Base-by-base conservation (phyloP, 2,329 filamentous ascomycete genomes). In the Hortaea werneckii region DNA sequence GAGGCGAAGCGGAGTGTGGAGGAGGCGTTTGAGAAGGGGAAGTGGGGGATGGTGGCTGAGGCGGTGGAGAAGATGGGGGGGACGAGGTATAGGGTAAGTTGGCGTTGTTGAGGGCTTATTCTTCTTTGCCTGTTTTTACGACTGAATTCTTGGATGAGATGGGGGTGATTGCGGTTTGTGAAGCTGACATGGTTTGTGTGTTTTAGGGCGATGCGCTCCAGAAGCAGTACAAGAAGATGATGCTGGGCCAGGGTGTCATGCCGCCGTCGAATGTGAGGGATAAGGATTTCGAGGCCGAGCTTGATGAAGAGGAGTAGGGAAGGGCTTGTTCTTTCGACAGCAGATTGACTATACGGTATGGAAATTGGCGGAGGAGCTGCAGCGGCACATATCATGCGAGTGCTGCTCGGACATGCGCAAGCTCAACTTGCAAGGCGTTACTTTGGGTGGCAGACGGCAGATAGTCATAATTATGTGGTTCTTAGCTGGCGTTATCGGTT, bases 201-300 rank as follows among this genome's bases (percentile, higher is more conserved):
- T 20, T 20, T 20, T 54, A 65, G 32, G 45, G 53, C 6, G 50
- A 58, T 12, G 56, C 59, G 6, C 47, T 70, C 26, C 60, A 64
- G 56, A 63, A 67, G 50, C 64, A 66, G 52, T 67, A 64, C 51
- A 68, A 67, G 58, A 65, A 68, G 51, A 42, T 68, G 34, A 60
- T 58, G 52, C 56, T 61, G 48, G 58, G 54, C 41, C 40, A 38
- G 5, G 56, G 53, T 3, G 41, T 44, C 6, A 41, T 37, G 30
- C 53, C 56, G 34, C 57, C 57, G 20, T 39, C 45, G 7, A 56
- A 55, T 2, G 48, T 60, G n/a, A 39, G 44, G 29, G 56, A 56
- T 43, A 29, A 32, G 29, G 58, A 60, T 43, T 59, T 58, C 38
- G 47, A 54, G 27, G 45, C 51, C n/a, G 42, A 44, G 7, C 44